Conservation (phyloP, 805 yeast species). For the Starmerella lactis-condensi region DNA sequence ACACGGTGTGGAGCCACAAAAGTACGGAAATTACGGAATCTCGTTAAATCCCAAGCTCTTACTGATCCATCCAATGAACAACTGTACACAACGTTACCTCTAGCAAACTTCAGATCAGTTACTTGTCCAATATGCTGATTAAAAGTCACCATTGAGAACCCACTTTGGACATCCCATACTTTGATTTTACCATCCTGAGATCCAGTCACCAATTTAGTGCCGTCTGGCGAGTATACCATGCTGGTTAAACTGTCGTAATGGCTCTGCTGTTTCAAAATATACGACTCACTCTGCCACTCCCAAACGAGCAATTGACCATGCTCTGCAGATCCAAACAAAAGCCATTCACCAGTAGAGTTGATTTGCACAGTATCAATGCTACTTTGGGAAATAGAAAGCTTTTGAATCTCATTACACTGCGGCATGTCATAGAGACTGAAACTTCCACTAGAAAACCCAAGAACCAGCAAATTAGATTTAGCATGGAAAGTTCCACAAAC, state of each 20-base stretch:
- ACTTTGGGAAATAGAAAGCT: conserved; percentile 77
- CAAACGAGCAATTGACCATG: conserved; percentile 89
- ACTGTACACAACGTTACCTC: conserved; percentile 70
- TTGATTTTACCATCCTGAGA: conserved; percentile 93
- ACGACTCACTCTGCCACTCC: conserved; percentile 98
- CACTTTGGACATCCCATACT: conserved; percentile 86
- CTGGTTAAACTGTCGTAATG: conserved; percentile 83
- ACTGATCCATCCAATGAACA: conserved; percentile 92
- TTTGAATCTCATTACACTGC: conserved; percentile 36
- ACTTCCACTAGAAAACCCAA: conserved; percentile 78
- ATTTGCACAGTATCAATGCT: conserved; percentile 67
- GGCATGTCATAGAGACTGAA: conserved; percentile 74
- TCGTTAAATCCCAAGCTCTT: conserved; percentile 86
- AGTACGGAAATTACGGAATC: conserved; percentile 86
- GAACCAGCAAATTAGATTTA: conserved; percentile 49
- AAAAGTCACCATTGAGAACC: conserved; percentile 82
- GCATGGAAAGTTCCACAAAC: conserved; percentile 75
- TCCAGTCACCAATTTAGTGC: conserved; percentile 77
- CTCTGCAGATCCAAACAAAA: conserved; percentile 80
- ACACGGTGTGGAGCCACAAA: conserved; percentile 80
- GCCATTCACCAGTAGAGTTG: conserved; percentile 84
- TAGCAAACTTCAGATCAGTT: conserved; percentile 72
- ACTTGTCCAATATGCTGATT: conserved; percentile 81
- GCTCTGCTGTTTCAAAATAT: conserved; percentile 88
- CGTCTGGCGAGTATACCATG: conserved; percentile 83